Evolutionary conservation across 352 stramenopile genomes (phyloP).

Genomic region (Phytophthora crassamura): DNA sequence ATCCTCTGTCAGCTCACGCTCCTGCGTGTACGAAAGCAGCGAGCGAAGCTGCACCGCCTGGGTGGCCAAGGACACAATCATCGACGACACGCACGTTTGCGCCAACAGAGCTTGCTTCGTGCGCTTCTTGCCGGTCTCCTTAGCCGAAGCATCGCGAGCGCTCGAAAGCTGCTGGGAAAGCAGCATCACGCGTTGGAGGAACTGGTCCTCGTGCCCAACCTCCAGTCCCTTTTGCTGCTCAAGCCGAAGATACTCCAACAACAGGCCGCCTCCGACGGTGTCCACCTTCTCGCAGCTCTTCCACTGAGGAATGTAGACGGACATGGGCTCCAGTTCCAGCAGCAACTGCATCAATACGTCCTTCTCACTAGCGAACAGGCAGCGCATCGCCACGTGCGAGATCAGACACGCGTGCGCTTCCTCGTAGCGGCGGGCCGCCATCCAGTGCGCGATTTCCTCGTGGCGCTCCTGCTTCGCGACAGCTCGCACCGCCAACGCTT

Average conservation of each 20-base stretch:
- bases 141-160: constrained; percentile 40
- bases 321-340: constrained; percentile 61
- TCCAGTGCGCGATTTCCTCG: constrained; percentile 81
- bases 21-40: constrained; percentile 56
- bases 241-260: constrained; percentile 77
- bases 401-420: constrained; percentile 70
- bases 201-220: constrained; percentile 58
- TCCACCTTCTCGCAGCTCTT: constrained; percentile 53
- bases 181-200: constrained; percentile 63
- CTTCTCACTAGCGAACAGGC: constrained; percentile 75
- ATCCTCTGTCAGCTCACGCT: constrained; percentile 43
- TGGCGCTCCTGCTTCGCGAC: constrained; percentile 55
- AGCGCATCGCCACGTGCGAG: constrained; percentile 59
- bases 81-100: constrained; percentile 65
- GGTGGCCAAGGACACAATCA: constrained; percentile 65
- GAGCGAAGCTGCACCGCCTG: constrained; percentile 61
- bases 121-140: constrained; percentile 14
- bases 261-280: constrained; percentile 60
- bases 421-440: constrained; percentile 64
- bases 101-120: constrained; percentile 41
- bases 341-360: constrained; percentile 60
- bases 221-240: constrained; percentile 68
- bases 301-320: constrained; percentile 69
- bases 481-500: constrained; percentile 66
- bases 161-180: constrained; percentile 64